Evolutionary conservation across 2,329 filamentous ascomycete genomes (phyloP).

Genomic region (Chaetothyriales sp.): DNA sequence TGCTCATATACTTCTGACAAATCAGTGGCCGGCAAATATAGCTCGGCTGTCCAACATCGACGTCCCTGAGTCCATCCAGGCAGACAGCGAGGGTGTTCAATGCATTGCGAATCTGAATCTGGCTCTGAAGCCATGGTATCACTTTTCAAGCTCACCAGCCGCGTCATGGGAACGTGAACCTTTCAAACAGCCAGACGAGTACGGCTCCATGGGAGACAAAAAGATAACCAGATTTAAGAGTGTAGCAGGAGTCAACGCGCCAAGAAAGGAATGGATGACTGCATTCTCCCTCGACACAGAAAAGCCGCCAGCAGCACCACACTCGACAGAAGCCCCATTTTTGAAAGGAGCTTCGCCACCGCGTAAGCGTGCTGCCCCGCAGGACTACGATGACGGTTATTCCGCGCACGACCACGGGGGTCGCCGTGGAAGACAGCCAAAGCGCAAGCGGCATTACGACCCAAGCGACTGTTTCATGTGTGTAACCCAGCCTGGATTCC

Average conservation of each 20-base stretch:
- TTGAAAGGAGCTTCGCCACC: slow-evolving; percentile 23
- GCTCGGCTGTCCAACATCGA: slow-evolving; percentile 53
- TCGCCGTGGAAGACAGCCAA: slow-evolving; percentile 34
- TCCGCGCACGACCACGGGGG: slow-evolving; percentile 27
- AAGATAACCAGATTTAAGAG: slow-evolving; percentile 80
- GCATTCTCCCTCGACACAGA: slow-evolving; percentile 55
- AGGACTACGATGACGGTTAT: slow-evolving; percentile 20
- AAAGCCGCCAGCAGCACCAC: slow-evolving; percentile 48
- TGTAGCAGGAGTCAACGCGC: slow-evolving; percentile 63
- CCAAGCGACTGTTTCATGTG: slow-evolving; percentile 89
- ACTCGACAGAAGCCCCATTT: slow-evolving; percentile 63
- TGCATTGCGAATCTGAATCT: slow-evolving; percentile 67
- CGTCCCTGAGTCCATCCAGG: slow-evolving; percentile 36
- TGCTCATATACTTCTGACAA: slow-evolving; percentile 77
- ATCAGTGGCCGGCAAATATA: slow-evolving; percentile 68
- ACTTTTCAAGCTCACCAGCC: slow-evolving; percentile 58
- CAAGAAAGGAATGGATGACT: slow-evolving; percentile 51
- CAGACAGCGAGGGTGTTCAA: slow-evolving; percentile 42
- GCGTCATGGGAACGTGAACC: slow-evolving; percentile 86
- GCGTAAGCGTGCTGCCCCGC: slow-evolving; percentile 45
- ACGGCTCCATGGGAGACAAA: slow-evolving; percentile 40
- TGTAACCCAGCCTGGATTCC: slow-evolving; percentile 69
- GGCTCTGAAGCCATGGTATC: slow-evolving; percentile 76
- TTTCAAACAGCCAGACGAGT: slow-evolving; percentile 41
- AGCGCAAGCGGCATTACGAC: slow-evolving; percentile 32